A percentile compares a stretch with the other conserved stretches of the same genome.
phyloP scores from a whole-genome alignment of 2,329 filamentous ascomycete species.

The Fusarium siculi region DNA sequence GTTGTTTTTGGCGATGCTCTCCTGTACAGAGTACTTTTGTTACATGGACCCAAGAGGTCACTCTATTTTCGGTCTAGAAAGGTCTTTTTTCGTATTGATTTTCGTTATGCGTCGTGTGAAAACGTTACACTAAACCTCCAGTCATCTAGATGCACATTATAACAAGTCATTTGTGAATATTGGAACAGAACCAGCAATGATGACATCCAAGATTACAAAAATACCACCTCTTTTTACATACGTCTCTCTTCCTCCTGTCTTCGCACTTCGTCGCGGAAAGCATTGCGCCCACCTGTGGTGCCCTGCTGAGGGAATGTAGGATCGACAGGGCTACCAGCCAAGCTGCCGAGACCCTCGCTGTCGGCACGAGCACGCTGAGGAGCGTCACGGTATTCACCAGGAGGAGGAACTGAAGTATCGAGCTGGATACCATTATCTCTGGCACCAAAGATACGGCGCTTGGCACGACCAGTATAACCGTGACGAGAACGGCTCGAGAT shows the following conservation, averaged over 20 bases:
- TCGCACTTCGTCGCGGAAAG: conserved; percentile 61
- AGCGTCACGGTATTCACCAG: conserved; percentile 51
- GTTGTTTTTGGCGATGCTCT: not conserved
- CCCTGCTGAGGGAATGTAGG: conserved; percentile 54
- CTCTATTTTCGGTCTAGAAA: conserved; percentile 21
- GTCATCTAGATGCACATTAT: conserved; percentile 17
- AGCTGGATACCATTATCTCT: conserved; percentile 58
- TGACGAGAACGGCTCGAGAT: conserved; percentile 59
- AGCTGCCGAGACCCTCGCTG: conserved; percentile 61
- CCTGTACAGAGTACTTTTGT: not conserved
- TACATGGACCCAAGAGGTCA: not conserved
- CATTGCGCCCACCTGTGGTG: conserved; percentile 51
- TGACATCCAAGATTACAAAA: not conserved
- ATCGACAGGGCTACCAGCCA: conserved; percentile 59
- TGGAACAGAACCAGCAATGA: not conserved
- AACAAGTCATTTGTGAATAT: conserved; percentile 20
- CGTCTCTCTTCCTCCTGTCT: conserved; percentile 57
- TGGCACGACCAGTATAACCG: conserved; percentile 57
- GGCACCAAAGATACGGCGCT: conserved; percentile 50
- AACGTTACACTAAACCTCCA: conserved; percentile 35
- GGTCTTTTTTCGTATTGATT: conserved; percentile 39
- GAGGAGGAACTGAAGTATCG: conserved; percentile 49
- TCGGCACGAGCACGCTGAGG: conserved; percentile 49
- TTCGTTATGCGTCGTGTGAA: conserved; percentile 38
- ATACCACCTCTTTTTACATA: conserved; percentile 22